Conservation (phyloP, 768 basidiomycete species). For the Sarcomyxa edulis region DNA sequence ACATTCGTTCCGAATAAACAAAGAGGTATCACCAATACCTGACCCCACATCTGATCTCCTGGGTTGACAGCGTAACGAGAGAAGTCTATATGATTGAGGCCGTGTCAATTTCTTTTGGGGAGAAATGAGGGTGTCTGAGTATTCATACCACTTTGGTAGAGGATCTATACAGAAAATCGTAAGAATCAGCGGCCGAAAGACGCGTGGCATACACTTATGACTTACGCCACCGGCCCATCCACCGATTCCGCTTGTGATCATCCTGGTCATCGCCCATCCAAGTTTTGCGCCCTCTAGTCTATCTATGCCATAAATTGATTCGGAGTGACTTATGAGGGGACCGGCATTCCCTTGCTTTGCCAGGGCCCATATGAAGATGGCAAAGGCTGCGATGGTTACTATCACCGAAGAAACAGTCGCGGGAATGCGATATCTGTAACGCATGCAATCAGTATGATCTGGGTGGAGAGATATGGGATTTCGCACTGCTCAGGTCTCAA, state of each 20-base stretch:
- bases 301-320: conserved; percentile 17
- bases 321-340: conserved; percentile 22
- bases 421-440: conserved; percentile 15
- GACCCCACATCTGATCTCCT: conserved; percentile 24
- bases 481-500: conserved; percentile 21
- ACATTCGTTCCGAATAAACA: conserved; percentile 24
- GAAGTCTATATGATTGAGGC: conserved; percentile 24
- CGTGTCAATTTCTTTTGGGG: not conserved
- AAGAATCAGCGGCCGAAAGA: too few relatives aligned
- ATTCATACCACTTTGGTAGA: conserved; percentile 16
- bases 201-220: too few relatives aligned
- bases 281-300: conserved; percentile 16
- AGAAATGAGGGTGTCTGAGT: too few relatives aligned
- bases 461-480: not conserved
- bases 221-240: conserved; percentile 26
- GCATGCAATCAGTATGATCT: not conserved
- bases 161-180: too few relatives aligned
- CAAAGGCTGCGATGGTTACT: conserved; percentile 21
- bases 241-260: conserved; percentile 24
- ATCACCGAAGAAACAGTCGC: conserved; percentile 19
- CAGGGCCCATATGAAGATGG: conserved; percentile 22
- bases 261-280: conserved; percentile 25
- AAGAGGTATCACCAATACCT: conserved; percentile 23
- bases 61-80: conserved; percentile 24
- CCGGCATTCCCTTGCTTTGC: conserved; percentile 24